A percentile compares a stretch with the other conserved stretches of the same genome.
These are phyloP conservation scores for Spathaspora passalidarum DNA, from an alignment of 805 yeast genomes.

Conservation along the genomic window DNA sequence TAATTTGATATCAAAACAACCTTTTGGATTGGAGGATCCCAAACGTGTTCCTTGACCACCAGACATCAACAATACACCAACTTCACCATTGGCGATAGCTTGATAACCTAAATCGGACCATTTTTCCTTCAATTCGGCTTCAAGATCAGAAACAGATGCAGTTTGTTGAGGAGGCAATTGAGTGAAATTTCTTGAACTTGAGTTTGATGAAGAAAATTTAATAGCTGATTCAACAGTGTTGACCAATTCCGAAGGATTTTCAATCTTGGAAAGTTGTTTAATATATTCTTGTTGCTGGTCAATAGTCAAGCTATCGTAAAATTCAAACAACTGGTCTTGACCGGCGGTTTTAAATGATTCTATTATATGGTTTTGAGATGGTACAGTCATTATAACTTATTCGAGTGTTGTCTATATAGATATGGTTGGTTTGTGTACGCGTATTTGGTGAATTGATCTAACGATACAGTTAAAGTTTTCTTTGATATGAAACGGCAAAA, in stretches of 20 bases:
- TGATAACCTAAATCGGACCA: conserved; percentile 59
- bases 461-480: not conserved
- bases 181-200: conserved; percentile 28
- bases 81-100: conserved; percentile 68
- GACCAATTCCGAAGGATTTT: conserved; percentile 41
- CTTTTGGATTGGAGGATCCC: conserved; percentile 89
- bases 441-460: not conserved
- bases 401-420: not conserved
- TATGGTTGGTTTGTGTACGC: not conserved
- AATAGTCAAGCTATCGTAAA: conserved; percentile 37
- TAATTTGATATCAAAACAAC: conserved; percentile 83
- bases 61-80: conserved; percentile 90
- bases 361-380: conserved; percentile 11
- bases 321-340: conserved; percentile 52
- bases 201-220: conserved; percentile 25
- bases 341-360: conserved; percentile 42
- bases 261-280: conserved; percentile 40
- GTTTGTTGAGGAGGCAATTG: conserved; percentile 47
- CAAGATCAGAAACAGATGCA: conserved; percentile 50
- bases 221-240: conserved; percentile 47
- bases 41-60: conserved; percentile 98
- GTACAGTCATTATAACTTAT: conserved; percentile 9
- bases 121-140: conserved; percentile 19
- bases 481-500: not conserved
- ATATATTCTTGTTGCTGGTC: conserved; percentile 34